Conservation (phyloP, 768 basidiomycete species). For the Pleurotus cornucopiae region DNA sequence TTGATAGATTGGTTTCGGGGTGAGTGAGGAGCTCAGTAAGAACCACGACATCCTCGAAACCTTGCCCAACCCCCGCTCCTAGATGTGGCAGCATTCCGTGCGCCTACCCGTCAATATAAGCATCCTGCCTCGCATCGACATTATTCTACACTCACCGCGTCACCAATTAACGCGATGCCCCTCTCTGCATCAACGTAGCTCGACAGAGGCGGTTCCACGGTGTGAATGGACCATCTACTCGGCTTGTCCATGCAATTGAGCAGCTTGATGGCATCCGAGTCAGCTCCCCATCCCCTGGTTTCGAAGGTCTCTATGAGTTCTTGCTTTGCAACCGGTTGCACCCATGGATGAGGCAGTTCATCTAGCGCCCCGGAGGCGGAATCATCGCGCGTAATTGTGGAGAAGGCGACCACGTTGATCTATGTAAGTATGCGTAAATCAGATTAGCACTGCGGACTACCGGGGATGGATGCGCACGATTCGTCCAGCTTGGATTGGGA, state of each 20-base stretch:
- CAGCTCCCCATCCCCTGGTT: constrained; percentile 34
- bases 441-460: background rate
- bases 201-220: constrained; percentile 38
- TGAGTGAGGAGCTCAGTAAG: constrained; percentile 42
- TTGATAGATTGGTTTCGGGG: constrained; percentile 30
- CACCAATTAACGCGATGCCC: constrained; percentile 46
- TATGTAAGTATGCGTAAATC: constrained; percentile 10
- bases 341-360: constrained; percentile 35
- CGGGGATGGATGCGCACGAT: constrained; percentile 27
- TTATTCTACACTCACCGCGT: constrained; percentile 34
- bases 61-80: constrained; percentile 57
- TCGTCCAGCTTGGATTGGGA: constrained; percentile 39
- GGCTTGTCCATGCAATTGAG: constrained; percentile 38
- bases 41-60: constrained; percentile 50
- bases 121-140: too few relatives aligned
- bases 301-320: constrained; percentile 40
- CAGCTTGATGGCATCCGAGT: constrained; percentile 31
- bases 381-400: constrained; percentile 24
- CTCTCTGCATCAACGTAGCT: constrained; percentile 33
- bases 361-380: constrained; percentile 8
- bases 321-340: constrained; percentile 29
- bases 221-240: constrained; percentile 51
- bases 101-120: constrained; percentile 30
- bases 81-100: constrained; percentile 59
- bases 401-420: constrained; percentile 47